Evolutionary conservation across 2,329 filamentous ascomycete genomes (phyloP).

Genomic region (Apiospora sp.): DNA sequence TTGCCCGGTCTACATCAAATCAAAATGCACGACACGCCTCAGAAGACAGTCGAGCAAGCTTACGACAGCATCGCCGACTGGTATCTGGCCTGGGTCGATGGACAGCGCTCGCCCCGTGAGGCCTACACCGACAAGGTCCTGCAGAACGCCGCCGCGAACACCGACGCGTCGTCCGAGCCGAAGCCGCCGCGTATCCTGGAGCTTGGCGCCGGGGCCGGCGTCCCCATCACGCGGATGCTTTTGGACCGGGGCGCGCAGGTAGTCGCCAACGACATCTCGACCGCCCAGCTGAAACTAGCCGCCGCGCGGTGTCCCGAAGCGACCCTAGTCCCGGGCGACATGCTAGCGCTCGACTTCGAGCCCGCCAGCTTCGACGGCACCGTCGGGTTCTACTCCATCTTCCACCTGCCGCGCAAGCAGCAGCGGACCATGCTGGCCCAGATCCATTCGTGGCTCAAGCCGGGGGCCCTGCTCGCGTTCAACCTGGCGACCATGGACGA

Average conservation of each 20-base stretch:
- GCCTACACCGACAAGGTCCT: constrained; percentile 17
- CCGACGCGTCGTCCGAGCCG: background rate
- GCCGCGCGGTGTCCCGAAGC: constrained; percentile 30
- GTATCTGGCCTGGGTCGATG: constrained; percentile 19
- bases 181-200: constrained; percentile 44
- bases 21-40: background rate
- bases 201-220: constrained; percentile 51
- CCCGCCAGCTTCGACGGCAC: constrained; percentile 54
- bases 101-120: constrained; percentile 17
- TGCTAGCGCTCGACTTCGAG: constrained; percentile 45
- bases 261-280: constrained; percentile 52
- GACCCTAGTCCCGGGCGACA: constrained; percentile 47
- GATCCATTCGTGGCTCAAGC: constrained; percentile 57
- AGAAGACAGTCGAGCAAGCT: constrained; percentile 18
- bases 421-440: constrained; percentile 55
- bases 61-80: constrained; percentile 23
- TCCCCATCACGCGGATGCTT: constrained; percentile 46
- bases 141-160: background rate
- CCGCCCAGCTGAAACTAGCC: constrained; percentile 46
- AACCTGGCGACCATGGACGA: constrained; percentile 57
- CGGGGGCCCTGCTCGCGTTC: constrained; percentile 49
- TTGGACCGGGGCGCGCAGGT: constrained; percentile 40
- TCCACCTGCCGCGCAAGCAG: constrained; percentile 61
- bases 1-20: too few relatives aligned
- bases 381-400: constrained; percentile 60